phyloP scores from a whole-genome alignment of 1,284 basidiomycete species.

The Melampsora medusae region DNA sequence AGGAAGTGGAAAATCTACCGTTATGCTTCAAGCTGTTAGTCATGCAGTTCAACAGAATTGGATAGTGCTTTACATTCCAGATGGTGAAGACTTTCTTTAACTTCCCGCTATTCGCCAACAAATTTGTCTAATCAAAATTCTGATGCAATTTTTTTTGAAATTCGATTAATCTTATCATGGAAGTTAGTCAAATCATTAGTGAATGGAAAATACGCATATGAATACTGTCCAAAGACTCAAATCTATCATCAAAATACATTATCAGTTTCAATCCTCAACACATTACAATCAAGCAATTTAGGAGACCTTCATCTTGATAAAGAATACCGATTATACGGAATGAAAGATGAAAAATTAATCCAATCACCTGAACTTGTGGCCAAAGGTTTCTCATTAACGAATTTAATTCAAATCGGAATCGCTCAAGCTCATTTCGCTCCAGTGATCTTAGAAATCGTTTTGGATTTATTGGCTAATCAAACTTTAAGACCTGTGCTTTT shows the following conservation, averaged over 20 bases:
- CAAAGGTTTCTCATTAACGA: neutral
- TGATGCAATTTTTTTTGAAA: neutral
- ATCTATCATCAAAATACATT: slow-evolving; percentile 33
- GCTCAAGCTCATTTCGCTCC: slow-evolving; percentile 12
- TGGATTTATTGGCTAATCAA: slow-evolving; percentile 29
- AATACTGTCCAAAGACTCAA: slow-evolving; percentile 27
- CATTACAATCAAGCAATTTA: slow-evolving; percentile 4
- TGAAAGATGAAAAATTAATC: slow-evolving; percentile 27
- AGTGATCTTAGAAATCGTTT: slow-evolving; percentile 9
- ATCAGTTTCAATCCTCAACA: slow-evolving; percentile 7
- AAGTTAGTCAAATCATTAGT: slow-evolving; percentile 22
- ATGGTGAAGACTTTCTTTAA: slow-evolving; percentile 16
- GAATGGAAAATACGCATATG: slow-evolving; percentile 31
- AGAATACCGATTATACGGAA: slow-evolving; percentile 15
- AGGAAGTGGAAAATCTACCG: slow-evolving; percentile 40
- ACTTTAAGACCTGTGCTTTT: slow-evolving; percentile 33
- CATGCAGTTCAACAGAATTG: slow-evolving; percentile 34
- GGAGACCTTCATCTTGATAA: neutral
- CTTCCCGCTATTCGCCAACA: neutral
- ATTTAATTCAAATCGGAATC: slow-evolving; percentile 14
- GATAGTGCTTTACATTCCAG: slow-evolving; percentile 42
- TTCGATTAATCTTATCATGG: too few relatives aligned
- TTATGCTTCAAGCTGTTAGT: slow-evolving; percentile 36
- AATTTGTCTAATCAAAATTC: neutral
- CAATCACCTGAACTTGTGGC: neutral